Evolutionary conservation across 768 basidiomycete species (phyloP), one percentile per base, ranked within the genome.

Genomic region (Fibroporia radiculosa): DNA sequence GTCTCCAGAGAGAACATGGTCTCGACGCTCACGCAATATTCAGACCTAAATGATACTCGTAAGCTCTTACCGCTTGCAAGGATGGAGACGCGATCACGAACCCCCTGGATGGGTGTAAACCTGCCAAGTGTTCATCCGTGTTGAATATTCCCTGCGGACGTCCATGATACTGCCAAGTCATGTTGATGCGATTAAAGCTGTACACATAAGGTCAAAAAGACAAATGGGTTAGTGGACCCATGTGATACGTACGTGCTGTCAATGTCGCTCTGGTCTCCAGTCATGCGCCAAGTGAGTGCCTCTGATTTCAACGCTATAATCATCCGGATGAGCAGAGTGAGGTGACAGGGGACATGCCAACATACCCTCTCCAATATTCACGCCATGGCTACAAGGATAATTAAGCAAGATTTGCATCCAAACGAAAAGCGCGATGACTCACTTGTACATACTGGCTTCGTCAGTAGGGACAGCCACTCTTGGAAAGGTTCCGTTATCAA

Each of bases 161-260:
- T 6, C 78, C 76, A 49, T 78, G 76, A 50, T 77, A 80, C 54
- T 76, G 62, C 68, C 77, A 77, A 13, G 78, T 54, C 36, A 76
- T 45, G 48, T 80, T 75, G 72, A 38, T 23, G 22, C 37, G 37
- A 18, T 18, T 23, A 22, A 20, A 38, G 8, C 37, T 38, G 37
- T 5, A 5, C 37, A 22, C n/a, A 22, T 7, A 18, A 12, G 35
- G 37, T 38, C 37, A 38, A 7, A 7, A 38, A 12, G 13, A 6
- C n/a, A 12, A 4, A 23, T 20, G 3, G n/a, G 19, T 12, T 8
- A 8, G 22, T 22, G 37, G 4, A 14, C 37, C 13, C 13, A 24
- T 10, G 14, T 6, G 20, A 7, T 6, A 12, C 39, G 8, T 40
- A 40, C 39, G 39, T 40, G 39, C 39, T 40, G 10, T n/a, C 39